Base-by-base conservation (phyloP, 2,329 filamentous ascomycete genomes). In the Falciphora oryzae region DNA sequence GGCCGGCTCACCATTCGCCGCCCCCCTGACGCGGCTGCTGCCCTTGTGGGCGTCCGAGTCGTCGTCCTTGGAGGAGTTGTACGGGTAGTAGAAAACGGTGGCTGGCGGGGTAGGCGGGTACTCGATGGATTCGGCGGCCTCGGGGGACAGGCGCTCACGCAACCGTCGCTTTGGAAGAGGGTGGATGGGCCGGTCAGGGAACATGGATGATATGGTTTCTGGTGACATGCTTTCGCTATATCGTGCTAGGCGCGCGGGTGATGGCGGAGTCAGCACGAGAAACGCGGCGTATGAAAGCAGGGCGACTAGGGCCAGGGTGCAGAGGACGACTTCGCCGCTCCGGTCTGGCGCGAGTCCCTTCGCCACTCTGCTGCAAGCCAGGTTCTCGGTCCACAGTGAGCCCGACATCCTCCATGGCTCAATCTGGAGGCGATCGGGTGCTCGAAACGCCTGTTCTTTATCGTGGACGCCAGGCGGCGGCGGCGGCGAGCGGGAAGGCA, bases 101-200 rank as follows among this genome's bases (percentile, higher is more conserved):
- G 87, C 84, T 53, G 88, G 84, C n/a, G 88, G 89, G 18, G 88
- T 85, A 4, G 91, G 87, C 11, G 94, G 93, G 71, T 92, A 97
- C 70, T 89, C 83, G 71, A 97, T 95, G 35, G 89, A 86, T 63
- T 90, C 89, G 65, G 91, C 92, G 71, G 91, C 88, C 75, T 96
- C 92, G 66, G 91, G 89, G 38, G 94, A 93, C 63, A 99, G 82
- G 65, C 92, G 88, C 74, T 95, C 93, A 71, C 93, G 91, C 64
- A 99, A 84, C 68, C 91, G 89, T 72, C 93, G 90, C 78, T 91
- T 95, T 58, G 95, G 95, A 66, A 99, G 81, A 65, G 95, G 95
- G 73, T 93, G 89, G 75, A 99, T 99, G 67, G 94, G 90, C 76
- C 95, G 89, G 74, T 96, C 91, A 69, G 92, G 92, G 75, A 91